Percentiles rank a stretch among this genome's conserved stretches.
These are phyloP conservation scores for Austroboletus novae-zelandiae DNA, from an alignment of 1,284 basidiomycete genomes.

Conservation along the genomic window DNA sequence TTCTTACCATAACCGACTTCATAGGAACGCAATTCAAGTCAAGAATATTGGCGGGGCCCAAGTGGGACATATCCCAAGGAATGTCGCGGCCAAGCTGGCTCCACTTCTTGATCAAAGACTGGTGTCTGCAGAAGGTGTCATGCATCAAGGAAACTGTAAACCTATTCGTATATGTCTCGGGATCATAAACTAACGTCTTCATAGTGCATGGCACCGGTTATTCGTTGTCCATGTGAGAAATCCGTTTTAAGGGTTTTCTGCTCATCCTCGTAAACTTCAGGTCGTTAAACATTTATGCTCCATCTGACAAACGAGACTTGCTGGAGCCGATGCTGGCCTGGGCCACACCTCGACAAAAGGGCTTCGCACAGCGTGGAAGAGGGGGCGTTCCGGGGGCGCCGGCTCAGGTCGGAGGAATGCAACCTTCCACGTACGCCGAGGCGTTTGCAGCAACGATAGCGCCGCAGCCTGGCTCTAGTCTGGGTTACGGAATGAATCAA, in stretches of 20 bases:
- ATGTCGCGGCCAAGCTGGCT: constrained; percentile 60
- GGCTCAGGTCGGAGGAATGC: not conserved
- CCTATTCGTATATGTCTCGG: not conserved
- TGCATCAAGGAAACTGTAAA: constrained; percentile 72
- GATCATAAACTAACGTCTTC: constrained; percentile 6
- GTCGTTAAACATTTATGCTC: constrained; percentile 69
- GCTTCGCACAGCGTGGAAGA: constrained; percentile 40
- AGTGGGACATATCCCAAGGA: constrained; percentile 76
- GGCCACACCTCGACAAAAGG: constrained; percentile 70
- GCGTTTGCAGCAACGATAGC: constrained; percentile 18
- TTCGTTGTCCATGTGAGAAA: constrained; percentile 57
- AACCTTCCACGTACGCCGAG: constrained; percentile 3
- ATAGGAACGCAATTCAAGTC: constrained; percentile 76
- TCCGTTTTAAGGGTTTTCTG: not conserved
- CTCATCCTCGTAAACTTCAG: constrained; percentile 35
- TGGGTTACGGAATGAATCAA: constrained; percentile 17
- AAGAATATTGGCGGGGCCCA: constrained; percentile 70
- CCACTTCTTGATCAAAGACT: constrained; percentile 64
- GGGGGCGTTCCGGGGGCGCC: constrained; percentile 21
- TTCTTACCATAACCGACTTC: not conserved
- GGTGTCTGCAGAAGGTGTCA: constrained; percentile 74
- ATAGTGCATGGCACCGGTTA: constrained; percentile 49
- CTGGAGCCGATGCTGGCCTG: constrained; percentile 69
- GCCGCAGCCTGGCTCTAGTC: constrained; percentile 20
- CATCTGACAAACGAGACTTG: constrained; percentile 51